These are phyloP conservation scores for Mortierella sp. DNA, from an alignment of 371 early-diverging fungal species.

Conservation along the genomic window DNA sequence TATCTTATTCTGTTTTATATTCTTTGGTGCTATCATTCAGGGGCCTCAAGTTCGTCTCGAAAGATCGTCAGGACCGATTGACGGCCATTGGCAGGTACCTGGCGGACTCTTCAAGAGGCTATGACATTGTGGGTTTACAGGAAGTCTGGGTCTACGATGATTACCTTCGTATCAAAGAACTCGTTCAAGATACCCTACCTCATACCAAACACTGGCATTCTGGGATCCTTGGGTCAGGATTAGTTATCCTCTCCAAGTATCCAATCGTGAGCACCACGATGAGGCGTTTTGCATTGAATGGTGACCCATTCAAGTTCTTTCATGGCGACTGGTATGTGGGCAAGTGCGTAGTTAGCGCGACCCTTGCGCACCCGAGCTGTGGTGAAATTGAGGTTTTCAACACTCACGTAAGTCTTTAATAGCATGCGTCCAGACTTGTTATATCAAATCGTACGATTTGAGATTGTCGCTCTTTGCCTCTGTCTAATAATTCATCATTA, in stretches of 20 bases:
- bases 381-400: slow-evolving; percentile 73
- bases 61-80: slow-evolving; percentile 65
- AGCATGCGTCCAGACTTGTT: not conserved
- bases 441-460: not conserved
- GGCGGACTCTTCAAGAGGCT: slow-evolving; percentile 45
- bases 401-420: slow-evolving; percentile 67
- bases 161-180: slow-evolving; percentile 61
- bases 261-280: slow-evolving; percentile 65
- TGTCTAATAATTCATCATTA: not conserved
- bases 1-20: not conserved
- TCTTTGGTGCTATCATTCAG: slow-evolving; percentile 29
- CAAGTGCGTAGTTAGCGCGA: slow-evolving; percentile 68
- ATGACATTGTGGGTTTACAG: slow-evolving; percentile 74
- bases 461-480: not conserved
- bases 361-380: slow-evolving; percentile 67
- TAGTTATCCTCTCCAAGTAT: slow-evolving; percentile 67
- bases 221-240: slow-evolving; percentile 71
- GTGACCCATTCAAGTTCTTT: slow-evolving; percentile 66
- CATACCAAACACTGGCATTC: slow-evolving; percentile 65
- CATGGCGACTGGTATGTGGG: slow-evolving; percentile 78
- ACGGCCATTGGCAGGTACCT: slow-evolving; percentile 68
- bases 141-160: slow-evolving; percentile 74
- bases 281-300: slow-evolving; percentile 68
- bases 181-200: slow-evolving; percentile 56
- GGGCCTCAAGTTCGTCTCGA: slow-evolving; percentile 69